Conservation (phyloP, 2,329 filamentous ascomycete genomes). For the Aulographum hederae region DNA sequence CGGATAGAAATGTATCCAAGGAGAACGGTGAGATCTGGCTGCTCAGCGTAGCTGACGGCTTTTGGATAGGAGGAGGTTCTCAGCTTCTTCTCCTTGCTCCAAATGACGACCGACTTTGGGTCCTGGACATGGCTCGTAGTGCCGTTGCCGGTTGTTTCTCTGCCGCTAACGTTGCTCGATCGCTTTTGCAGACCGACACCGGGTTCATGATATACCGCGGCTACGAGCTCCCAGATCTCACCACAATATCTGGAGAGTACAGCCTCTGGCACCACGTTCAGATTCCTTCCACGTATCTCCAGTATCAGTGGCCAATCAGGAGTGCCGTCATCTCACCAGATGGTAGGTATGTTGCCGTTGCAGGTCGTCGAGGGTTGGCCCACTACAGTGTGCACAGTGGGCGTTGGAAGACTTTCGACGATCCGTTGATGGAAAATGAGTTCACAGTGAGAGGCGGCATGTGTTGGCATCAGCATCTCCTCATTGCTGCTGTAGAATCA, state of each 20-base stretch:
- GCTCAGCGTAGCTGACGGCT: slow-evolving; percentile 55
- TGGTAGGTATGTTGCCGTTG: slow-evolving; percentile 87
- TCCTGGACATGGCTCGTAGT: slow-evolving; percentile 82
- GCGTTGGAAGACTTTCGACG: slow-evolving; percentile 86
- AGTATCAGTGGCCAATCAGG: slow-evolving; percentile 86
- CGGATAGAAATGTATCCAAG: slow-evolving; percentile 44
- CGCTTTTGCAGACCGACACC: slow-evolving; percentile 72
- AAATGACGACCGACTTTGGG: slow-evolving; percentile 65
- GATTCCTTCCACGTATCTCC: slow-evolving; percentile 66
- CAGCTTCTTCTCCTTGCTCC: slow-evolving; percentile 60
- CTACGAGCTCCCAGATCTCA: slow-evolving; percentile 78
- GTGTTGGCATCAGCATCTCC: slow-evolving; percentile 96
- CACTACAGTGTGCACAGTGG: slow-evolving; percentile 93
- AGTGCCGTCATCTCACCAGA: slow-evolving; percentile 78
- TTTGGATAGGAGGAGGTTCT: slow-evolving; percentile 76
- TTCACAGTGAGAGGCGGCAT: slow-evolving; percentile 89
- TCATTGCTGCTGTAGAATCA: slow-evolving; percentile 83
- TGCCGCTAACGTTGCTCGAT: slow-evolving; percentile 75
- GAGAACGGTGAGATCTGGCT: slow-evolving; percentile 70
- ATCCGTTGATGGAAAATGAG: slow-evolving; percentile 64
- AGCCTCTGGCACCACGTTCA: slow-evolving; percentile 91
- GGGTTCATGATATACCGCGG: slow-evolving; percentile 86
- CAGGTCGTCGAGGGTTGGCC: slow-evolving; percentile 76
- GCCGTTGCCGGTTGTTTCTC: slow-evolving; percentile 86
- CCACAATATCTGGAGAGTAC: slow-evolving; percentile 77